Percentiles rank a stretch among this genome's conserved stretches.
Evolutionary conservation across 164 flowering plant genomes (phyloP).

Genomic region (Macadamia integrifolia): DNA sequence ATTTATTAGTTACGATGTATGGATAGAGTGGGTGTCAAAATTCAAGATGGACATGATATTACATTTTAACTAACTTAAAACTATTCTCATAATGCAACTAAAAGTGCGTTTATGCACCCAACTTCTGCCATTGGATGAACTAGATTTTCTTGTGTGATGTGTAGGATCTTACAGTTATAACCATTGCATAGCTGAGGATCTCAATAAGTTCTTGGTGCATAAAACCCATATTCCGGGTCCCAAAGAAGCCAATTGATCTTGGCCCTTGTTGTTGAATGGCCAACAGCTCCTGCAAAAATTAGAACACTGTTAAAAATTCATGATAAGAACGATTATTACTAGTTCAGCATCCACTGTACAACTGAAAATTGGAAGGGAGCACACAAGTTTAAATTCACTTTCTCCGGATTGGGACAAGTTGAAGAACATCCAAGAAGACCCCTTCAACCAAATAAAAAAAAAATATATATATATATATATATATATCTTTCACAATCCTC

Average conservation of each 20-base stretch:
- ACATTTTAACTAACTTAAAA: no score
- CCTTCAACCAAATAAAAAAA: neutral
- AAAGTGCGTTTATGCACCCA: no score
- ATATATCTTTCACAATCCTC: neutral
- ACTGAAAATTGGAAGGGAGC: neutral
- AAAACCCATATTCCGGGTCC: conserved; percentile 97
- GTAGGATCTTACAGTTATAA: conserved; percentile 72
- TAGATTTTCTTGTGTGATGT: neutral
- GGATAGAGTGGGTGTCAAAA: no score
- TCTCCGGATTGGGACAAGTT: no score
- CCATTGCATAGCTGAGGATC: conserved; percentile 98
- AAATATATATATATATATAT: neutral
- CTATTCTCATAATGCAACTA: no score
- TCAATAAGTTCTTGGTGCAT: conserved; percentile 97
- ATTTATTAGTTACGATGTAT: no score
- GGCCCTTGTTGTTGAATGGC: conserved; percentile 99
- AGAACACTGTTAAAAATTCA: neutral
- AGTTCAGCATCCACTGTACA: neutral
- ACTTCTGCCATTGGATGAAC: no score
- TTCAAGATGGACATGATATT: no score
- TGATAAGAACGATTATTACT: neutral
- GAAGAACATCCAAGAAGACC: neutral
- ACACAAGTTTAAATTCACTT: neutral
- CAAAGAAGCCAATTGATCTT: conserved; percentile 92
- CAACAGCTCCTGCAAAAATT: conserved; percentile 63